phyloP scores from a whole-genome alignment of 805 yeast genomes.

The Ogataea thermomethanolica region DNA sequence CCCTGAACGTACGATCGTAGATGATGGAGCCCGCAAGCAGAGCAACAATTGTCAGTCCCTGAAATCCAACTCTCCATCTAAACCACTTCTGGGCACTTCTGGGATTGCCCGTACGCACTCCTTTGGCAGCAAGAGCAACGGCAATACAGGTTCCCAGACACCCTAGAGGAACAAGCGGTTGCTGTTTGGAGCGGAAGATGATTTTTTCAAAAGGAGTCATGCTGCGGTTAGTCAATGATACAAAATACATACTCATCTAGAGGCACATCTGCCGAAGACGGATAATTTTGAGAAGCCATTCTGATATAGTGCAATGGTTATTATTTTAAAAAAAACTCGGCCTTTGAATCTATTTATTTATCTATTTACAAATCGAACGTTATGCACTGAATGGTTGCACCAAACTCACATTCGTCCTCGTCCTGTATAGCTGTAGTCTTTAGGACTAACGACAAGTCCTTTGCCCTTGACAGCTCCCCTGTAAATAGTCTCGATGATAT shows the following conservation, averaged over 20 bases:
- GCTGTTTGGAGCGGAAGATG: conserved; percentile 65
- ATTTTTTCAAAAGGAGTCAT: conserved; percentile 54
- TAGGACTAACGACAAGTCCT: conserved; percentile 85
- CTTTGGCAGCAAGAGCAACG: conserved; percentile 71
- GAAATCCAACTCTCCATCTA: conserved; percentile 85
- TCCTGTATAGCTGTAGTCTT: conserved; percentile 49
- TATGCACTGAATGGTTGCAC: too few species aligned
- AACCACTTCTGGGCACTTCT: conserved; percentile 80
- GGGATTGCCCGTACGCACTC: conserved; percentile 69
- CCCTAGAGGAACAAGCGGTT: conserved; percentile 88
- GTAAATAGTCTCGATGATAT: conserved; percentile 83
- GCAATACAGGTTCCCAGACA: conserved; percentile 77
- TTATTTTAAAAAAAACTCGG: not conserved
- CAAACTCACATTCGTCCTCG: conserved; percentile 4
- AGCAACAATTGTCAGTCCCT: conserved; percentile 79
- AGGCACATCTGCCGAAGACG: conserved; percentile 48
- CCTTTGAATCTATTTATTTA: too few species aligned
- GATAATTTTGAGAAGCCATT: conserved; percentile 40
- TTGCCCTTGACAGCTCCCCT: conserved; percentile 91
- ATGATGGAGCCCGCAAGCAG: conserved; percentile 74
- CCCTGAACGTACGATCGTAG: conserved; percentile 51
- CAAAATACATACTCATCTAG: conserved; percentile 45
- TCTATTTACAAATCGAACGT: too few species aligned
- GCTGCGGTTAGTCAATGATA: conserved; percentile 33
- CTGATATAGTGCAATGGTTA: not conserved